These are phyloP conservation scores for Macrocybe gigantea DNA, from an alignment of 768 basidiomycete genomes.

Conservation along the genomic window DNA sequence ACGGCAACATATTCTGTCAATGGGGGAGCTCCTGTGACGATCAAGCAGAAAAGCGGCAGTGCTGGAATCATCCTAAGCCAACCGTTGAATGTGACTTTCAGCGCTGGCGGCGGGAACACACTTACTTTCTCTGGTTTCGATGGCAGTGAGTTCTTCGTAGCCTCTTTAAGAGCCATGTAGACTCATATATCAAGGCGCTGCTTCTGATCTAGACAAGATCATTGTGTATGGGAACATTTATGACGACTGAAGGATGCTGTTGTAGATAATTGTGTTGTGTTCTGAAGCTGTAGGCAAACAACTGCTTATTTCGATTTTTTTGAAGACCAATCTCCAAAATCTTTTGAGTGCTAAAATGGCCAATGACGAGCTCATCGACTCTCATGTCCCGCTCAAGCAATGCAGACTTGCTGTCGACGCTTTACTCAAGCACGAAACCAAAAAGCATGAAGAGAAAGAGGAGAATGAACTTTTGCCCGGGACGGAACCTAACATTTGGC, in stretches of 20 bases:
- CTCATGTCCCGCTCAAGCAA: constrained; percentile 64
- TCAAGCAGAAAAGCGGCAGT: constrained; percentile 15
- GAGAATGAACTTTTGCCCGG: constrained; percentile 70
- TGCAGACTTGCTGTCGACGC: constrained; percentile 76
- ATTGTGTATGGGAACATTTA: constrained; percentile 19
- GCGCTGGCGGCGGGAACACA: constrained; percentile 13
- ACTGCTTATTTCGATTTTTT: constrained; percentile 12
- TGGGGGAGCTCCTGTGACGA: constrained; percentile 15
- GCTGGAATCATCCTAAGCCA: constrained; percentile 19
- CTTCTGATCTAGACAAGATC: constrained; percentile 17
- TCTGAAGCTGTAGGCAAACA: constrained; percentile 11
- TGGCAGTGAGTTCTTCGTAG: constrained; percentile 11
- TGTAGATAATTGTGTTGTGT: background rate
- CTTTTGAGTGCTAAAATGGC: constrained; percentile 27
- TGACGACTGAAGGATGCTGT: constrained; percentile 6
- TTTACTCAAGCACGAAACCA: constrained; percentile 63
- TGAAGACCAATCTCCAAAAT: background rate
- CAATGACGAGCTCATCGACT: constrained; percentile 56
- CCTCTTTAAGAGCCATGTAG: constrained; percentile 1
- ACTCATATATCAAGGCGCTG: constrained; percentile 9
- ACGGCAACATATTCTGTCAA: constrained; percentile 19
- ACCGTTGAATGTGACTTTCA: constrained; percentile 21
- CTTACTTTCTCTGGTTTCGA: constrained; percentile 16
- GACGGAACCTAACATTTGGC: constrained; percentile 85
- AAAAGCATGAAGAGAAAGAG: constrained; percentile 57